phyloP scores from a whole-genome alignment of 129 eudicot genomes.

The Flaveria sonorensis region DNA sequence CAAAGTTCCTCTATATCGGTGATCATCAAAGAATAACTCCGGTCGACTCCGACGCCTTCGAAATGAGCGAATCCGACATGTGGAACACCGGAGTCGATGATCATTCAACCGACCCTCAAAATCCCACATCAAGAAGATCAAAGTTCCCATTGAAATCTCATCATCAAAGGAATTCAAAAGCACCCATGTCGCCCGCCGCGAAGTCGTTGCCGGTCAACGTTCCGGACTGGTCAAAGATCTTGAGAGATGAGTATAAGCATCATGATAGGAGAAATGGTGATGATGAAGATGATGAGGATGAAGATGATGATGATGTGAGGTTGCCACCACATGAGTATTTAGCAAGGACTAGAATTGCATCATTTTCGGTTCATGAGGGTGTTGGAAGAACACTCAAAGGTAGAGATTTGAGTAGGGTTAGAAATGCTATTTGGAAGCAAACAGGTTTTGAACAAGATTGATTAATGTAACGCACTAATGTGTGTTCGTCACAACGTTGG shows the following conservation, averaged over 20 bases:
- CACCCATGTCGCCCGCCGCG: slow-evolving; percentile 19
- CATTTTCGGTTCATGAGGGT: slow-evolving; percentile 86
- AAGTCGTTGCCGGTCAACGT: slow-evolving; percentile 73
- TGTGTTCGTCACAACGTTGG: neutral
- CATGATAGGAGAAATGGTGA: slow-evolving; percentile 30
- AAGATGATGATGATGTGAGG: slow-evolving; percentile 40
- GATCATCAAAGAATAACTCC: slow-evolving; percentile 38
- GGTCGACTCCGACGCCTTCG: slow-evolving; percentile 37
- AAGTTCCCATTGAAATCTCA: slow-evolving; percentile 36
- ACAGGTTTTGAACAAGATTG: slow-evolving; percentile 68
- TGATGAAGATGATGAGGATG: slow-evolving; percentile 32
- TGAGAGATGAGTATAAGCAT: slow-evolving; percentile 52
- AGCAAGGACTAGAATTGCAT: slow-evolving; percentile 68
- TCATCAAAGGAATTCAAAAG: slow-evolving; percentile 28
- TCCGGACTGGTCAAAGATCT: slow-evolving; percentile 87
- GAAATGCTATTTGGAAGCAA: slow-evolving; percentile 89
- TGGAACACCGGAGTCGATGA: slow-evolving; percentile 43
- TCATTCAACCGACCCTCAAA: slow-evolving; percentile 24
- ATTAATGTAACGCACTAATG: neutral
- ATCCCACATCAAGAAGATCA: slow-evolving; percentile 32
- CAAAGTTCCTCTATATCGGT: slow-evolving; percentile 46
- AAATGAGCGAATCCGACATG: slow-evolving; percentile 63
- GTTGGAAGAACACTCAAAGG: slow-evolving; percentile 83
- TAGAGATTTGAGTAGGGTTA: slow-evolving; percentile 81
- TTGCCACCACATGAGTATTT: slow-evolving; percentile 87